phyloP scores from a whole-genome alignment of 805 yeast species.

The Starmerella apis region DNA sequence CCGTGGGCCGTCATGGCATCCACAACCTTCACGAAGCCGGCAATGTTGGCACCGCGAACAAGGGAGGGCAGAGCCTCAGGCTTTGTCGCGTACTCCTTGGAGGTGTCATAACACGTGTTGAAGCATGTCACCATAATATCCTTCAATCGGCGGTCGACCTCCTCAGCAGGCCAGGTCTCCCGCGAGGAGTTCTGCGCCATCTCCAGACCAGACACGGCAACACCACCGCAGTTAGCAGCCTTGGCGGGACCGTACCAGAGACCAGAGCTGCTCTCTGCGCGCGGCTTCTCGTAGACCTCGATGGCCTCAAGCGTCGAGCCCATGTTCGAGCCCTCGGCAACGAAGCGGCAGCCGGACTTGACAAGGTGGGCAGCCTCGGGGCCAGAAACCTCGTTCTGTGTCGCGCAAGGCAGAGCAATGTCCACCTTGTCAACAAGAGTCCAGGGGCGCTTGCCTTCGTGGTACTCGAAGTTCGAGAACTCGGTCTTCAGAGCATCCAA shows the following conservation, averaged over 20 bases:
- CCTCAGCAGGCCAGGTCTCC: slow-evolving; percentile 79
- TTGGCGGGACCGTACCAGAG: slow-evolving; percentile 99
- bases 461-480: slow-evolving; percentile 49
- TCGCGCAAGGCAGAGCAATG: slow-evolving; percentile 95
- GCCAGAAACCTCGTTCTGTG: slow-evolving; percentile 95
- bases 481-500: slow-evolving; percentile 29
- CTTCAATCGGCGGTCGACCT: slow-evolving; percentile 85
- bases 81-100: slow-evolving; percentile 67
- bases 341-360: slow-evolving; percentile 80
- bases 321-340: slow-evolving; percentile 99
- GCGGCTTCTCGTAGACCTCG: slow-evolving; percentile 67
- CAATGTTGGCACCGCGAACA: slow-evolving; percentile 98
- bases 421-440: slow-evolving; percentile 80
- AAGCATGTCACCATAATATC: slow-evolving; percentile 88
- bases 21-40: slow-evolving; percentile 97
- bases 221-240: slow-evolving; percentile 99
- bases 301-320: slow-evolving; percentile 98
- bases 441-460: slow-evolving; percentile 96
- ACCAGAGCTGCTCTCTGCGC: slow-evolving; percentile 26
- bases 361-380: slow-evolving; percentile 92
- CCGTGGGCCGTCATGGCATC: slow-evolving; percentile 98
- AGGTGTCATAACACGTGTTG: slow-evolving; percentile 83
- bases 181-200: slow-evolving; percentile 99
- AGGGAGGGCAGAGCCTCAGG: slow-evolving; percentile 73
- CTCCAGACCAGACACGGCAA: slow-evolving; percentile 94